These are phyloP conservation scores for Monilinia vaccinii-corymbosi DNA, from an alignment of 2,329 filamentous ascomycete genomes.

Conservation along the genomic window DNA sequence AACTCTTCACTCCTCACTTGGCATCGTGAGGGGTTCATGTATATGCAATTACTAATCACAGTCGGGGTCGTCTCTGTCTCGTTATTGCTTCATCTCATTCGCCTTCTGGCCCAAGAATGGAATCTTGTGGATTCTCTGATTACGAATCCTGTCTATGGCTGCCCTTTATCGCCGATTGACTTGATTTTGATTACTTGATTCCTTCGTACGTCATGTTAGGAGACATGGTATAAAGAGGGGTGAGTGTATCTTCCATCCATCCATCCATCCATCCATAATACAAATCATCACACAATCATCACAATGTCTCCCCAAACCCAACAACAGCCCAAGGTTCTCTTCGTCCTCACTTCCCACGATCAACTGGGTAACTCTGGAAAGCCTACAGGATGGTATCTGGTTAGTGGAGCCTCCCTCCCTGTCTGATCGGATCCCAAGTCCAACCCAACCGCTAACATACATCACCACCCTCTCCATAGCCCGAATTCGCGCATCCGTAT, in stretches of 20 bases:
- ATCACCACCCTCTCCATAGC: slow-evolving; percentile 31
- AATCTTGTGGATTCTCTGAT: no score
- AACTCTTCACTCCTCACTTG: no score
- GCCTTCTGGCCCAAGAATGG: no score
- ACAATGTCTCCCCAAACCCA: slow-evolving; percentile 5
- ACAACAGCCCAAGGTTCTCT: slow-evolving; percentile 38
- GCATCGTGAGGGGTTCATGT: no score
- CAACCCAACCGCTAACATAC: slow-evolving; percentile 6
- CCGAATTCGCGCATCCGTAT: slow-evolving; percentile 41
- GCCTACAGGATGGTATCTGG: slow-evolving; percentile 46
- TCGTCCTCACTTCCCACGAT: slow-evolving; percentile 40
- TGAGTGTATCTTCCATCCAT: no score
- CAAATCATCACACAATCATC: neutral
- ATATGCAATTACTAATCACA: no score
- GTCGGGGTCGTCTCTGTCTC: no score
- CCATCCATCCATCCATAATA: no score
- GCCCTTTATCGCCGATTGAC: no score
- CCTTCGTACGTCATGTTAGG: neutral
- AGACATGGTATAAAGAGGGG: neutral
- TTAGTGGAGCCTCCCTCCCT: slow-evolving; percentile 16
- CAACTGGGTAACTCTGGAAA: slow-evolving; percentile 28
- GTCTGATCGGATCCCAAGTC: neutral
- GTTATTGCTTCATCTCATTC: no score
- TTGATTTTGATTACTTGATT: no score
- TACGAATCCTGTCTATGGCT: no score